Conservation (phyloP, 2,329 filamentous ascomycete genomes). For the Aspergillus udagawae region DNA sequence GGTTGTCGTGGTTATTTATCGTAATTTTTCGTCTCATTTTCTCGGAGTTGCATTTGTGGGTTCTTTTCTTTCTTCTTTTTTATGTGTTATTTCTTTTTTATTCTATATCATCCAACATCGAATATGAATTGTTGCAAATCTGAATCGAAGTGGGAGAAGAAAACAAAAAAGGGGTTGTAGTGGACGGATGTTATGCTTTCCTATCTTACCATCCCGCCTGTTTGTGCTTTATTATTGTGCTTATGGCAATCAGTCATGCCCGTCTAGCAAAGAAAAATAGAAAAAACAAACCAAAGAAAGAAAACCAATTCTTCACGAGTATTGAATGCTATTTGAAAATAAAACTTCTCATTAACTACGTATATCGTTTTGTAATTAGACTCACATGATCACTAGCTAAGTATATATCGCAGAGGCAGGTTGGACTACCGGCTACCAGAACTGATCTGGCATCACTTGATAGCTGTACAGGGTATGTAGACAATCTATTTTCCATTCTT, state of each 20-base stretch:
- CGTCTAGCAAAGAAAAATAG: neutral
- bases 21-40: neutral
- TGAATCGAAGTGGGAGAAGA: too few relatives aligned
- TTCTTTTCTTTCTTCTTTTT: neutral
- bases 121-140: neutral
- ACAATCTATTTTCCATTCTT: neutral
- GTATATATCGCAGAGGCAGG: neutral
- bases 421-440: neutral
- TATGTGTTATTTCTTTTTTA: constrained; percentile 1
- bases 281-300: neutral
- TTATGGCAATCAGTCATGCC: neutral
- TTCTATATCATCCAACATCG: constrained; percentile 1
- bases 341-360: neutral
- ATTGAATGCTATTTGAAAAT: neutral
- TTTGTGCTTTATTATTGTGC: neutral
- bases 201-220: neutral
- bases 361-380: neutral
- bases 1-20: neutral
- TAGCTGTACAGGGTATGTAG: neutral
- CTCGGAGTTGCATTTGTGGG: neutral
- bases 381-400: neutral
- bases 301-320: too few relatives aligned
- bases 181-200: neutral
- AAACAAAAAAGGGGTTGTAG: neutral
- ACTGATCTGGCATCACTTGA: neutral